Evolutionary conservation across 2,329 filamentous ascomycete species (phyloP).

Genomic region (Ceratocystis eucalypticola): DNA sequence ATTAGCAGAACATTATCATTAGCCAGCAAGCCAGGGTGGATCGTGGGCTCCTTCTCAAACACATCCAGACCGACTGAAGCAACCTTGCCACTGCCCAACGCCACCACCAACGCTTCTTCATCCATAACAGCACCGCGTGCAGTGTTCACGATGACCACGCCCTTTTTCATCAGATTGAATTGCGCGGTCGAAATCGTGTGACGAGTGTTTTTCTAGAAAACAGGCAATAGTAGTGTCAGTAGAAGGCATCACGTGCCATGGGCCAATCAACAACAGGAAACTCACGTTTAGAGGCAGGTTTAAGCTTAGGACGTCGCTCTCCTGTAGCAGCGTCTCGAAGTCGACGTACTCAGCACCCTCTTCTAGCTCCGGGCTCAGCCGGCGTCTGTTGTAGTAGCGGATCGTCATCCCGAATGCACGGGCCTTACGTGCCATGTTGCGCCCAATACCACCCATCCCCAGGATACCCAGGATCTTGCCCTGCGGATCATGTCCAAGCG

Average conservation of each 20-base stretch:
- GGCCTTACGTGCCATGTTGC: constrained; percentile 62
- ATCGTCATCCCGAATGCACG: constrained; percentile 62
- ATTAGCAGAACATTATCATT: constrained; percentile 63
- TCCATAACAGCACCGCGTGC: constrained; percentile 73
- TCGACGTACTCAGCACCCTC: constrained; percentile 52
- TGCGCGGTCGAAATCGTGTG: constrained; percentile 61
- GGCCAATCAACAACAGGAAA: constrained; percentile 21
- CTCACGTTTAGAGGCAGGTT: constrained; percentile 71
- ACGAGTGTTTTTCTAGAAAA: constrained; percentile 42
- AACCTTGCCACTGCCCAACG: constrained; percentile 56
- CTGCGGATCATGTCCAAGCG: constrained; percentile 61
- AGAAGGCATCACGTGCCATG: not conserved
- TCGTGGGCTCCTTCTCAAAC: constrained; percentile 64
- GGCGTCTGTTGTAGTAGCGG: constrained; percentile 59
- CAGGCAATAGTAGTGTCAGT: not conserved
- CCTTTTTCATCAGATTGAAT: constrained; percentile 64
- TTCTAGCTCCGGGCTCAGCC: constrained; percentile 42
- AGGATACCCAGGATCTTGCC: constrained; percentile 69
- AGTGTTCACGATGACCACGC: constrained; percentile 68
- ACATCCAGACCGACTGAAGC: constrained; percentile 64
- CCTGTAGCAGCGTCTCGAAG: constrained; percentile 57
- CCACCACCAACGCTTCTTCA: constrained; percentile 63
- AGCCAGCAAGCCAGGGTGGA: constrained; percentile 57
- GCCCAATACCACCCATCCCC: constrained; percentile 76
- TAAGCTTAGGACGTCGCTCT: constrained; percentile 64